Base-by-base conservation (phyloP, 768 basidiomycete species). In the Lactarius indigo region DNA sequence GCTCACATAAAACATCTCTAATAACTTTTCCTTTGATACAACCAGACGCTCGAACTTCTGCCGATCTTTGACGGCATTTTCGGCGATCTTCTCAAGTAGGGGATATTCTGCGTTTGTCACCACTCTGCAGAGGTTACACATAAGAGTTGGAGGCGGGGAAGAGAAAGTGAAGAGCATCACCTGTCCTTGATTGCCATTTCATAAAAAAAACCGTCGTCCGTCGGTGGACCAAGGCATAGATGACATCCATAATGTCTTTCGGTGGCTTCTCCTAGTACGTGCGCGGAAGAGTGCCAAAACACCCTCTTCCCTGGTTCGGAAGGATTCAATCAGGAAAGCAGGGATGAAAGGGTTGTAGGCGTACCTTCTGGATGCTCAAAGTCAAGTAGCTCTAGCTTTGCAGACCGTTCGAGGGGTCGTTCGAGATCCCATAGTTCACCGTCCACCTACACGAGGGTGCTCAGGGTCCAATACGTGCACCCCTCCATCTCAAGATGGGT, bases 201-300 rank as follows among this genome's bases (percentile, higher is more conserved):
- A 76, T 99, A 99, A 83, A 97, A 99, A 85, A 99, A 99, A 26
- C 97, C 97, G 8, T 98, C 95, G 33, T 96, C 94, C 2, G 95
- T 94, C 28, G 97, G 97, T 18, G 97, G 97, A 3, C 97, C 97
- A 68, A 97, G 87, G 73, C 96, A 97, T 17, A 99, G 83, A 80
- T 97, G 95, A 76, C 95, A 97, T 47, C 96, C 96, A 75, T 98
- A 96, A 76, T 97, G 94, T 61, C 91, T 85, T 78, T 99, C 97
- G 50, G 94, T 87, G 63, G 96, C 91, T 78, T 99, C 97, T 55
- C 97, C 97, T 20, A 99, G 84, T 64, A 98, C 94, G 78, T 98
- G 97, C 0, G 97, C 97, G 30, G 96, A 98, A 20, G 97, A 98
- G 76, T 98, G 97, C 97, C 97, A 99, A 82, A 98, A 99, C 9